Base-by-base conservation (phyloP, 1,284 basidiomycete genomes). In the Austroboletus rostrupii region DNA sequence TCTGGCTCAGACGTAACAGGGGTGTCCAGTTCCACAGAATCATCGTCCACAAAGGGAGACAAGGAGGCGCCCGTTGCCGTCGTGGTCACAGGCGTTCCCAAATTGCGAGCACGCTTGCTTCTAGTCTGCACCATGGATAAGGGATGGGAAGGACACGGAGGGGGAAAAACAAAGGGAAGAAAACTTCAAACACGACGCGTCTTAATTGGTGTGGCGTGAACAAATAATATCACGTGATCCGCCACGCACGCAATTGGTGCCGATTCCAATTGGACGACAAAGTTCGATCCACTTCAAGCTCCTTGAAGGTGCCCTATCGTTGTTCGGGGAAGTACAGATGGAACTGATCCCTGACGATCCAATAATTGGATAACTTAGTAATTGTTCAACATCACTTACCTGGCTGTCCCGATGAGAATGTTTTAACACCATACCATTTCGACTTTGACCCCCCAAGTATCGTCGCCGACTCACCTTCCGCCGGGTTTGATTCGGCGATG, bases 1-100 rank as follows among this genome's bases (percentile, higher is more conserved):
- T 69, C 73, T 39, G 66, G 56, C 35, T 69, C 71, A 36, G 74
- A 77, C 28, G 75, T 74, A 36, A 66, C 64, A 61, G 75, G 74
- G 55, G 77, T 76, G 46, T 59, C 55, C 33, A 61, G 61, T 49
- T 70, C 64, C 9, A 59, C 57, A 21, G 72, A 70, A 14, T 50
- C 49, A 17, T 55, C 20, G 45, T 45, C 36, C 33, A 56, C 60
- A 19, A 65, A 43, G 41, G 65, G 66, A 14, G 68, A 64, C 12
- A 57, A 57, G 6, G 62, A 56, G 5, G 56, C 49, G 21, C 60
- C 61, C 11, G 64, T 37, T 4, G 62, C 54, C 17, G 67, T 49
- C 17, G 66, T 50, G 3, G 66, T 66, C 36, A 59, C 54, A n/a
- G 65, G 54, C 13, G 67, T 62, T 28, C 33, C 50, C 5, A 46